These are phyloP conservation scores for Urtica urens DNA, from an alignment of 306 rosid species.

Conservation along the genomic window DNA sequence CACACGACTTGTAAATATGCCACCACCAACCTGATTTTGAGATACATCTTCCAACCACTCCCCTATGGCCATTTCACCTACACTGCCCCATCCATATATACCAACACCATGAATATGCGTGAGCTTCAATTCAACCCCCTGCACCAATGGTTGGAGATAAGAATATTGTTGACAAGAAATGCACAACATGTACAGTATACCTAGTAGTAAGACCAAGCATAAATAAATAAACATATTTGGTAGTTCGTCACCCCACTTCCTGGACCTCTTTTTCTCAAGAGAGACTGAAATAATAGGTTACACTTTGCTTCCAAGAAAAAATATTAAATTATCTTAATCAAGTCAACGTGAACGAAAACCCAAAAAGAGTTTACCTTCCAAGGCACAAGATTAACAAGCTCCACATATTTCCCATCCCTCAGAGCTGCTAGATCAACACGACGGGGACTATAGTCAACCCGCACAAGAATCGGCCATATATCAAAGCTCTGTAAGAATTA, in stretches of 20 bases:
- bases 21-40: constrained; percentile 68
- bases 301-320: neutral
- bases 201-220: too few relatives aligned
- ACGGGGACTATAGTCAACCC: constrained; percentile 83
- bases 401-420: constrained; percentile 79
- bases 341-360: neutral
- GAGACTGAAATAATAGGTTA: too few relatives aligned
- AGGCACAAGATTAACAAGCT: constrained; percentile 82
- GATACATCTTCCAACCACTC: constrained; percentile 96
- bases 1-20: constrained; percentile 13
- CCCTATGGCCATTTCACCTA: constrained; percentile 66
- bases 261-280: too few relatives aligned
- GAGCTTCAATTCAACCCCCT: constrained; percentile 89
- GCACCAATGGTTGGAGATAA: constrained; percentile 22
- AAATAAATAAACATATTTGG: neutral
- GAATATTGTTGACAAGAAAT: neutral
- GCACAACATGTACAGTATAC: too few relatives aligned
- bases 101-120: constrained; percentile 84
- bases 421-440: constrained; percentile 82
- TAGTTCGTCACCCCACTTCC: neutral
- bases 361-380: constrained; percentile 67
- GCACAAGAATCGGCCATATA: constrained; percentile 67
- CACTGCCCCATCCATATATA: constrained; percentile 89
- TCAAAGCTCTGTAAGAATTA: constrained; percentile 63
- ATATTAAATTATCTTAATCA: neutral